Percentiles rank a stretch among this genome's conserved stretches.
These are phyloP conservation scores for Sergeia podlipaevii DNA, from an alignment of 208 protist species.

Conservation along the genomic window DNA sequence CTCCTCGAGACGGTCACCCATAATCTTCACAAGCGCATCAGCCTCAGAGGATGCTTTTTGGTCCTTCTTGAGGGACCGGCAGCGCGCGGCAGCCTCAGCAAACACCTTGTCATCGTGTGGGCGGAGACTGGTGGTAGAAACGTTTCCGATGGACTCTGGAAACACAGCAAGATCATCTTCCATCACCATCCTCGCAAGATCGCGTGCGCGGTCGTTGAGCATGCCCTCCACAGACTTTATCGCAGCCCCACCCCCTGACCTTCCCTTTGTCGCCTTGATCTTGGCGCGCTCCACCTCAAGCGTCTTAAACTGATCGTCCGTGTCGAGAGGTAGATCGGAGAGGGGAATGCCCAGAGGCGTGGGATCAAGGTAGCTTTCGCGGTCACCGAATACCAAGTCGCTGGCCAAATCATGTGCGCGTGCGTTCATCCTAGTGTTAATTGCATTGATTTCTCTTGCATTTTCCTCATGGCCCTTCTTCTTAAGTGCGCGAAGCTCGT, in stretches of 20 bases:
- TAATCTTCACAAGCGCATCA: slow-evolving; percentile 46
- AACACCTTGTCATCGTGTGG: slow-evolving; percentile 65
- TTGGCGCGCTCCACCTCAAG: slow-evolving; percentile 56
- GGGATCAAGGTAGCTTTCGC: slow-evolving; percentile 36
- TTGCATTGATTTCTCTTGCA: slow-evolving; percentile 19
- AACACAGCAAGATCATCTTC: slow-evolving; percentile 55
- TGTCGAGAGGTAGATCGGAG: slow-evolving; percentile 51
- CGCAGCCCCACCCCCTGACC: slow-evolving; percentile 21
- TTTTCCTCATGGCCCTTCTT: slow-evolving; percentile 17
- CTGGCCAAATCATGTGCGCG: slow-evolving; percentile 39
- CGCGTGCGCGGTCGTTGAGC: slow-evolving; percentile 58
- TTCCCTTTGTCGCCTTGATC: slow-evolving; percentile 33
- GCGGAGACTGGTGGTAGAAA: slow-evolving; percentile 38
- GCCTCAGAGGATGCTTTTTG: slow-evolving; percentile 6
- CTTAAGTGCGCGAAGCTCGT: slow-evolving; percentile 20
- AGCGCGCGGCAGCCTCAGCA: slow-evolving; percentile 40
- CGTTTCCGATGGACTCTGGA: slow-evolving; percentile 42
- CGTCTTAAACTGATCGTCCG: slow-evolving; percentile 37
- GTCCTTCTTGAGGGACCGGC: slow-evolving; percentile 31
- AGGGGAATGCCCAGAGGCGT: slow-evolving; percentile 51
- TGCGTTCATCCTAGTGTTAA: slow-evolving; percentile 32
- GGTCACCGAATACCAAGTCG: slow-evolving; percentile 28
- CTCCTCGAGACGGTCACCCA: slow-evolving; percentile 56
- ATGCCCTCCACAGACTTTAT: slow-evolving; percentile 35
- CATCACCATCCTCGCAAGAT: slow-evolving; percentile 53